Evolutionary conservation across 371 early-diverging fungal genomes (phyloP).

Genomic region (Coemansia sp.): DNA sequence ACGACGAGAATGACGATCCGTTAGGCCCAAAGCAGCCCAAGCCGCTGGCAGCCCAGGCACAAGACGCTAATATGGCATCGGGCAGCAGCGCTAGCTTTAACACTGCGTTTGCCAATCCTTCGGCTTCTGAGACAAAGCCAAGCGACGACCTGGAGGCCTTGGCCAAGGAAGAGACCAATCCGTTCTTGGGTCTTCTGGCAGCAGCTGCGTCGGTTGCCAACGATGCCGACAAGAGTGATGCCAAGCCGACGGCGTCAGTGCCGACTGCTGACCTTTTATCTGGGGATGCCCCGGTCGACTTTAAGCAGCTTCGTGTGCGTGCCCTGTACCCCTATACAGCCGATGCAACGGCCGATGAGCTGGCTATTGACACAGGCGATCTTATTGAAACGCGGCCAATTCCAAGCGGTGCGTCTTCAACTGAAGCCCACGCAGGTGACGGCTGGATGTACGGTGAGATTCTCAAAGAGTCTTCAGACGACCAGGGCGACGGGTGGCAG

Average conservation of each 20-base stretch:
- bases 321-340: slow-evolving; percentile 35
- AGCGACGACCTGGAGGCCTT: neutral
- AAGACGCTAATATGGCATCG: slow-evolving; percentile 1
- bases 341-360: slow-evolving; percentile 10
- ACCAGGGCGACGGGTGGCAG: slow-evolving; percentile 38
- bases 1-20: slow-evolving; percentile 19
- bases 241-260: neutral
- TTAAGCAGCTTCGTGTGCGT: slow-evolving; percentile 20
- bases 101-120: slow-evolving; percentile 40
- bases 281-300: neutral
- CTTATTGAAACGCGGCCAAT: slow-evolving; percentile 34
- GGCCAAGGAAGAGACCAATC: slow-evolving; percentile 35
- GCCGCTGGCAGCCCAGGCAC: neutral
- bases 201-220: neutral
- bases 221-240: neutral
- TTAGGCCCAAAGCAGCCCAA: neutral
- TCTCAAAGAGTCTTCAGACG: slow-evolving; percentile 7
- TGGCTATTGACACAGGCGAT: slow-evolving; percentile 30
- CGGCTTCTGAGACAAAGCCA: neutral
- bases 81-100: slow-evolving; percentile 35
- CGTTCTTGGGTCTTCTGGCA: slow-evolving; percentile 23
- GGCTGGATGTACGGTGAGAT: slow-evolving; percentile 11
- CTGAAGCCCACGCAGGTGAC: slow-evolving; percentile 18
- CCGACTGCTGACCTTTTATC: neutral
- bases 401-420: neutral